Base-by-base conservation (phyloP, 345 rosid genomes). In the Hevea brasiliensis region DNA sequence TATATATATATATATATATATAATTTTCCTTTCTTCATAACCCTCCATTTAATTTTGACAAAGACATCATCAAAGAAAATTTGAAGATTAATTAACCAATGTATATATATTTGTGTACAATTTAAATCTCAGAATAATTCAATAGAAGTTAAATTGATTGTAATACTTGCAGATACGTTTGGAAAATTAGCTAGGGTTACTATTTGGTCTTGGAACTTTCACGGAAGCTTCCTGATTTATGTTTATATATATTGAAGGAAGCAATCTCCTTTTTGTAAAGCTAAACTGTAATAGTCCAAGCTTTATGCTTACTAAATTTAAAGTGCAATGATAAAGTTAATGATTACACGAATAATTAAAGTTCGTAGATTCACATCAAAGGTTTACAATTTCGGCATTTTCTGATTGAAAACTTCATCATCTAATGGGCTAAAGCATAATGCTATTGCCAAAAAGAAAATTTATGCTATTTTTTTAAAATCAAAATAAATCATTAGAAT, bases 221-320 rank as follows among this genome's bases (percentile, higher is more conserved):
- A 61, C 10, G 24, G 81, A 81, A 77, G 72, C 66, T 78, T 78
- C 80, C 80, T 63, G 24, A 21, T 9, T 14, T 32, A 35, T 44
- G 65, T 37, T 44, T 45, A 45, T 50, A 66, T 26, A 68, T 50
- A 64, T 72, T 59, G 44, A 13, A 48, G 70, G 60, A 61, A 47
- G 54, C 40, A 73, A 71, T 74, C 76, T 67, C 48, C 79, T 71
- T 82, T 76, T 79, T 61, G 54, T 54, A 74, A 82, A 82, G 83
- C 65, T 70, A 75, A 37, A 67, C 12, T 41, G 18, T 69, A 56
- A 13, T 61, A 62, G 55, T 10, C 66, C 40, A 14, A 70, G n/a
- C 55, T 74, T 74, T 74, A 65, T 56, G 59, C 50, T 55, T 56
- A 56, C 72, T 74, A 65, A 44, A 55, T 74, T 73, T 75, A 77